These are phyloP conservation scores for Gastrolobium villosum DNA, from an alignment of 306 rosid species.

Conservation along the genomic window DNA sequence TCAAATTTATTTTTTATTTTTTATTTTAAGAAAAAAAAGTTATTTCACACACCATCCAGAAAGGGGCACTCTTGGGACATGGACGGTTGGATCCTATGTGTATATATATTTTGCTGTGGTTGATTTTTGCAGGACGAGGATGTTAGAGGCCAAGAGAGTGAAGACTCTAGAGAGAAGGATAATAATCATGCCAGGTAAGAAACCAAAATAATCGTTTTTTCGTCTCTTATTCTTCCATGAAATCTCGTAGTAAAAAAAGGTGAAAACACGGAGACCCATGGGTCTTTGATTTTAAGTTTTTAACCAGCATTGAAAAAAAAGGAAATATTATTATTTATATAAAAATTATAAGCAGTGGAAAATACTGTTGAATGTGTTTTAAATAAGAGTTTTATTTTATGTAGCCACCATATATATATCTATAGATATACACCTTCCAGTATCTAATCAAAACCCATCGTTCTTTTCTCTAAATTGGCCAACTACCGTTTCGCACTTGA, in stretches of 20 bases:
- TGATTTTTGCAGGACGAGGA: constrained; percentile 53
- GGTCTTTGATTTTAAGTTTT: constrained; percentile 42
- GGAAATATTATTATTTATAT: not conserved
- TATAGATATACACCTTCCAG: constrained; percentile 37
- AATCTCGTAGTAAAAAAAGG: constrained; percentile 62
- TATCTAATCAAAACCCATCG: constrained; percentile 37
- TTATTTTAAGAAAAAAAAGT: not conserved
- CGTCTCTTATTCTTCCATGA: constrained; percentile 50
- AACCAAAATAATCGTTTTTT: not conserved
- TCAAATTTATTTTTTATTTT: constrained; percentile 27
- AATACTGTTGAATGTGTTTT: constrained; percentile 66
- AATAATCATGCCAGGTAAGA: constrained; percentile 67
- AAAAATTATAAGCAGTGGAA: constrained; percentile 54
- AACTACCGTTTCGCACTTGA: constrained; percentile 64
- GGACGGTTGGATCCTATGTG: constrained; percentile 28
- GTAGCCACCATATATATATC: constrained; percentile 56
- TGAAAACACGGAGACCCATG: constrained; percentile 64
- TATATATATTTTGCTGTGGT: not conserved
- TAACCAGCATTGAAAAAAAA: constrained; percentile 34
- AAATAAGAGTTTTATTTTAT: constrained; percentile 50
- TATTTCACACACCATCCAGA: constrained; percentile 37
- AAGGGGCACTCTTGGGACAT: constrained; percentile 12
- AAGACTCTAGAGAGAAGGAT: constrained; percentile 48
- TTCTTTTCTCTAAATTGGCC: constrained; percentile 58
- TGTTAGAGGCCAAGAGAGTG: constrained; percentile 45